Percentiles rank a stretch among this genome's conserved stretches.
phyloP scores from a whole-genome alignment of 768 basidiomycete genomes.

The Russula foetens region DNA sequence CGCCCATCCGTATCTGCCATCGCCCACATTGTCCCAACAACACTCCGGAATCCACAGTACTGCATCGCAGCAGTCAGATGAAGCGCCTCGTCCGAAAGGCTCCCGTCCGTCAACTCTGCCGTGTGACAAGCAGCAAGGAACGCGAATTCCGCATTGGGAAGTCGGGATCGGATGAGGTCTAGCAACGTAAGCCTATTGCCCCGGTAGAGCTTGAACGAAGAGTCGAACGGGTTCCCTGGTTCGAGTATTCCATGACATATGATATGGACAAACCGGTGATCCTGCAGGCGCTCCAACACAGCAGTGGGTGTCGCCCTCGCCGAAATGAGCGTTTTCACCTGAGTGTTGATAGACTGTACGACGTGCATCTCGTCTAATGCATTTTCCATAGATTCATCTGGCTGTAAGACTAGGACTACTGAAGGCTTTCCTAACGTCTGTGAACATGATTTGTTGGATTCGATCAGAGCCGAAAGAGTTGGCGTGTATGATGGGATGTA shows the following conservation, averaged over 20 bases:
- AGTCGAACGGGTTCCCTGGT: neutral
- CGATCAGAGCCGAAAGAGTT: too few relatives aligned
- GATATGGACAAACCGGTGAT: neutral
- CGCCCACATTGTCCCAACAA: too few relatives aligned
- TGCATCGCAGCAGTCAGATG: too few relatives aligned
- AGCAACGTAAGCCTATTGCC: neutral
- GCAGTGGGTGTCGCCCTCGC: neutral
- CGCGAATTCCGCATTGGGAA: neutral
- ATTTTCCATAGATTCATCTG: neutral
- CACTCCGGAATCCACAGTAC: too few relatives aligned
- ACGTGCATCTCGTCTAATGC: neutral
- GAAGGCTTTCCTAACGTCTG: neutral
- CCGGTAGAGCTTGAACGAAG: conserved; percentile 5
- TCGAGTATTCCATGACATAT: neutral
- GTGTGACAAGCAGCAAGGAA: neutral
- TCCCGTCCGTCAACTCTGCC: too few relatives aligned
- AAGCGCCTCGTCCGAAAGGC: too few relatives aligned
- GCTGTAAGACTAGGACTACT: neutral
- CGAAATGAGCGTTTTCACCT: neutral
- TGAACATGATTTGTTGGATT: neutral
- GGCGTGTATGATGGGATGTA: too few relatives aligned
- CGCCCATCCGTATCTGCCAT: too few relatives aligned
- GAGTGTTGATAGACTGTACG: neutral
- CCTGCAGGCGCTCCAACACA: neutral
- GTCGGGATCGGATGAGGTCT: neutral